Evolutionary conservation across 2,329 filamentous ascomycete genomes (phyloP).

Genomic region (Fusarium bulbicola): DNA sequence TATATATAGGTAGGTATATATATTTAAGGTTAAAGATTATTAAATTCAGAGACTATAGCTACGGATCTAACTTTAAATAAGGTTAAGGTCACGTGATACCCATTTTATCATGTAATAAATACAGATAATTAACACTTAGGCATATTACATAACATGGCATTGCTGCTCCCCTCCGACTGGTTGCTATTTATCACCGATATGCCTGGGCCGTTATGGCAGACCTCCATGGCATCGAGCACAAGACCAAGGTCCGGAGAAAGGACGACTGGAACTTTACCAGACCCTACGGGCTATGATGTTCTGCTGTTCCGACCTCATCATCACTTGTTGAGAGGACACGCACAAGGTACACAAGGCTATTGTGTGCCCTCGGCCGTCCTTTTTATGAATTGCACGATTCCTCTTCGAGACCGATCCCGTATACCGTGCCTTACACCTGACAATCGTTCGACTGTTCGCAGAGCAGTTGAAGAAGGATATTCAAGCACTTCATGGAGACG

Average conservation of each 20-base stretch:
- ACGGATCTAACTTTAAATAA: too few relatives aligned
- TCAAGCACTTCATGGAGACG: conserved; percentile 50
- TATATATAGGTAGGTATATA: too few relatives aligned
- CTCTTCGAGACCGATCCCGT: conserved; percentile 54
- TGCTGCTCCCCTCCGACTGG: neutral
- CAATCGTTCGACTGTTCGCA: conserved; percentile 64
- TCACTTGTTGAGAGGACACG: neutral
- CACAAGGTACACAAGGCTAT: neutral
- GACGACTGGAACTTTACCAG: neutral
- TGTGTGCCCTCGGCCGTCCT: neutral
- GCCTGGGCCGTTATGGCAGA: neutral
- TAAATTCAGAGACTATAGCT: too few relatives aligned
- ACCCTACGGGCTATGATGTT: neutral
- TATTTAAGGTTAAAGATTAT: too few relatives aligned
- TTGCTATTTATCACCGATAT: neutral
- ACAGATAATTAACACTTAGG: too few relatives aligned
- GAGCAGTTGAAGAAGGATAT: conserved; percentile 62
- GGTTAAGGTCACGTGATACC: too few relatives aligned
- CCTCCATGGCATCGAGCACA: neutral
- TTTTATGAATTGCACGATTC: conserved; percentile 41
- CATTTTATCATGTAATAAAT: too few relatives aligned
- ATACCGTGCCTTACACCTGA: conserved; percentile 62
- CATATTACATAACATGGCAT: neutral
- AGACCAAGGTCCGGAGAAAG: neutral
- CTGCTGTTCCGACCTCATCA: rapidly evolving